Percentiles rank a stretch among this genome's conserved stretches.
These are phyloP conservation scores for Hibiscus tridactylites DNA, from an alignment of 345 rosid species.

Conservation along the genomic window DNA sequence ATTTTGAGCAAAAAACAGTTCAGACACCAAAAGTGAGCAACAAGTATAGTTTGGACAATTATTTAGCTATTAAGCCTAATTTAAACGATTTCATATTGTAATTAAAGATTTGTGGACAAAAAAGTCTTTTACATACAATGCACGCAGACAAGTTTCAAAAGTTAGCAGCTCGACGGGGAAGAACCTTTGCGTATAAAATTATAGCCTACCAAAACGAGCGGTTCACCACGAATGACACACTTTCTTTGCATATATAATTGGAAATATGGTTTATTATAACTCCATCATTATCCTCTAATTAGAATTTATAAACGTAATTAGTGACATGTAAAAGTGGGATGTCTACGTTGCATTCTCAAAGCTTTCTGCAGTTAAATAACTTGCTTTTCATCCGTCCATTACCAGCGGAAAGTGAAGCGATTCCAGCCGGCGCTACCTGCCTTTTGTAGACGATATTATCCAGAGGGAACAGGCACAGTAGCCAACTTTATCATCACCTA, in stretches of 20 bases:
- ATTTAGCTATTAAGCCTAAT: too few species aligned
- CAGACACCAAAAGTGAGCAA: too few species aligned
- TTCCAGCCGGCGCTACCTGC: background rate
- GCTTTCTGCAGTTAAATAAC: background rate
- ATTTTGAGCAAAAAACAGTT: too few species aligned
- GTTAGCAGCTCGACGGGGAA: background rate
- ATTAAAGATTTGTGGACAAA: background rate
- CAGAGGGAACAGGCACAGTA: too few species aligned
- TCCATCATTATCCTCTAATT: background rate
- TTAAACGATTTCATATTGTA: background rate
- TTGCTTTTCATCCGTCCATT: background rate
- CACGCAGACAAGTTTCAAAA: background rate
- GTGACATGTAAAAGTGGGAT: constrained; percentile 4
- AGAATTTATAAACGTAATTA: background rate
- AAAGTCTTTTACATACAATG: background rate
- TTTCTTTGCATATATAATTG: background rate
- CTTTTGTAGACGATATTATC: background rate
- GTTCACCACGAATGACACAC: background rate
- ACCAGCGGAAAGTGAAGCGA: background rate
- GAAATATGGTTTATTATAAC: background rate
- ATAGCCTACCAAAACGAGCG: background rate
- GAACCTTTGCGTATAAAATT: background rate
- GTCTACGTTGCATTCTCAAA: constrained; percentile 10
- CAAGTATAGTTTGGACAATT: too few species aligned
- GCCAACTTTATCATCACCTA: background rate